phyloP scores from a whole-genome alignment of 768 basidiomycete species.

The Xerocomus potaroensis region DNA sequence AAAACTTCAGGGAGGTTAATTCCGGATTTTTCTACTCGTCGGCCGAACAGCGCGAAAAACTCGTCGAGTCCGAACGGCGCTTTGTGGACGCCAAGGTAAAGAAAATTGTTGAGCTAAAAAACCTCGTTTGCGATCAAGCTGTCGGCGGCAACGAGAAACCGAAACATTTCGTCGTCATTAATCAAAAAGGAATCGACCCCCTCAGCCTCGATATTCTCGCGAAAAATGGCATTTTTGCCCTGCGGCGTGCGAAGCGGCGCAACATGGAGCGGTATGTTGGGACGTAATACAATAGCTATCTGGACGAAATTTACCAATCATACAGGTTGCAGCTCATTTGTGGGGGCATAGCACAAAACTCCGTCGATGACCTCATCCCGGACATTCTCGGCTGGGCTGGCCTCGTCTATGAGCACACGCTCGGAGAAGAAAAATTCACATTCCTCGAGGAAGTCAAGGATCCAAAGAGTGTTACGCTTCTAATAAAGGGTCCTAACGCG shows the following conservation, averaged over 20 bases:
- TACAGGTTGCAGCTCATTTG: conserved; percentile 90
- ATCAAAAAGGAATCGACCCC: conserved; percentile 99
- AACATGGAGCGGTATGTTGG: conserved; percentile 89
- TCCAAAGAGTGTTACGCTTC: conserved; percentile 90
- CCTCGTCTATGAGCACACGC: conserved; percentile 96
- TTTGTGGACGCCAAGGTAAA: conserved; percentile 92
- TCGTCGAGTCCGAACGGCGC: conserved; percentile 93
- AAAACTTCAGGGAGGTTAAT: conserved; percentile 82
- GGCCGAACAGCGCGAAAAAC: conserved; percentile 96
- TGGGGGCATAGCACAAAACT: conserved; percentile 95
- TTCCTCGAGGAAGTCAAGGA: conserved; percentile 96
- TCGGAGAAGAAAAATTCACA: conserved; percentile 98
- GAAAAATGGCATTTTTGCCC: conserved; percentile 93
- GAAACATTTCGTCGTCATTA: conserved; percentile 91
- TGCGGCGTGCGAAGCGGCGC: conserved; percentile 92
- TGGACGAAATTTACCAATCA: conserved; percentile 11
- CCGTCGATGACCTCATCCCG: conserved; percentile 92
- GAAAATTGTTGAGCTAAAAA: conserved; percentile 96
- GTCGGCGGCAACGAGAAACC: conserved; percentile 76
- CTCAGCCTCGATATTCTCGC: conserved; percentile 92
- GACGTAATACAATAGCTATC: conserved; percentile 31
- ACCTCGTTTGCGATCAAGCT: conserved; percentile 91
- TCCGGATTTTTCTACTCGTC: conserved; percentile 99
- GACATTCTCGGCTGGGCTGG: conserved; percentile 95
- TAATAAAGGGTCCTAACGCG: conserved; percentile 96